Evolutionary conservation across 1,284 basidiomycete genomes (phyloP).

Genomic region (Termitomyces sp.): DNA sequence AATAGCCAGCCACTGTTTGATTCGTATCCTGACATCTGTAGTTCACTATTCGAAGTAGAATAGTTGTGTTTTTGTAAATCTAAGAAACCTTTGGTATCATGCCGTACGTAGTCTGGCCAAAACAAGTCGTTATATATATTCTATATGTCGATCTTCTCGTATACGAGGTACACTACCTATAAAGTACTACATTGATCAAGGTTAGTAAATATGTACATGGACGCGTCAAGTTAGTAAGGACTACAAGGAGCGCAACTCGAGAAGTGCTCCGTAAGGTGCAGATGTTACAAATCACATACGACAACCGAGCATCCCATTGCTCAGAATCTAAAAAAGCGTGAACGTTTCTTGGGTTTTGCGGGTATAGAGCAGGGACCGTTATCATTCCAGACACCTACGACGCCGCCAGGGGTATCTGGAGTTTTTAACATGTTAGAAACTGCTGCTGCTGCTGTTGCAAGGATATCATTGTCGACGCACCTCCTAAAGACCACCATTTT

Average conservation of each 20-base stretch:
- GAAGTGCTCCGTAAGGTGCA: neutral
- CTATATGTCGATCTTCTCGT: too few species aligned
- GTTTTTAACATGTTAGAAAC: conserved; percentile 4
- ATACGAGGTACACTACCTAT: too few species aligned
- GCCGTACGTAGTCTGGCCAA: too few species aligned
- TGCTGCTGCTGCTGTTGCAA: neutral
- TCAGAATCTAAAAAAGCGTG: conserved; percentile 10
- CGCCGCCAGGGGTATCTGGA: conserved; percentile 40
- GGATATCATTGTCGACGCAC: conserved; percentile 1
- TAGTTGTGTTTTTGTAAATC: neutral
- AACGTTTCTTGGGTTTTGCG: conserved; percentile 2
- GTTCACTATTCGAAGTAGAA: neutral
- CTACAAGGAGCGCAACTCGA: neutral
- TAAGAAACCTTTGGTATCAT: neutral
- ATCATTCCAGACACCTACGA: conserved; percentile 12
- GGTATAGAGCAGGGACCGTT: conserved; percentile 9
- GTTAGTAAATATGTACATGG: neutral
- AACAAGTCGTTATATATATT: neutral
- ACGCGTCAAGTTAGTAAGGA: neutral
- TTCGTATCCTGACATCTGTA: neutral
- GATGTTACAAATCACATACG: neutral
- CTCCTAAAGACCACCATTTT: conserved; percentile 12
- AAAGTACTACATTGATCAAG: neutral
- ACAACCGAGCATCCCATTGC: neutral
- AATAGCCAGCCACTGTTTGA: neutral